A percentile compares a stretch with the other conserved stretches of the same genome.
Conservation (phyloP, 257 asterid species). For the Catharanthus roseus region DNA sequence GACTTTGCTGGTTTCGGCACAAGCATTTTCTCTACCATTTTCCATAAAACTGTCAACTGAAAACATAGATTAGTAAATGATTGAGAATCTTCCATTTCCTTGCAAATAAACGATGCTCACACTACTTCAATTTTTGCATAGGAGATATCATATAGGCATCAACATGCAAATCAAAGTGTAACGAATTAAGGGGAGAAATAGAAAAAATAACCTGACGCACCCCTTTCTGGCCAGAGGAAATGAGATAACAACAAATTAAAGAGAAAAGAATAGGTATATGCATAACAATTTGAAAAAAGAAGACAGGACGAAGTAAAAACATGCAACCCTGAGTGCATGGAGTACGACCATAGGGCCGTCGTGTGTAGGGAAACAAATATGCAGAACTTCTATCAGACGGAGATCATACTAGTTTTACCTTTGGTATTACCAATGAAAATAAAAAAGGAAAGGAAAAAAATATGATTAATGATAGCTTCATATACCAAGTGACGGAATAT, state of each 20-base stretch:
- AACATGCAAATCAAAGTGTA: background rate
- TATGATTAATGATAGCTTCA: background rate
- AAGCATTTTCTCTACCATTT: conserved; percentile 73
- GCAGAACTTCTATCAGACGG: background rate
- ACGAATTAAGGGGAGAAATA: background rate
- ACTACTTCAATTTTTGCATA: background rate
- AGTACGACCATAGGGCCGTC: background rate
- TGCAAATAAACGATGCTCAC: background rate
- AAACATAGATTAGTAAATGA: conserved; percentile 57
- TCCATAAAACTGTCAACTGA: conserved; percentile 96
- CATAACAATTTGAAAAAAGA: background rate
- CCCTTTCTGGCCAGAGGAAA: background rate
- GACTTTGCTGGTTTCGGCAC: conserved; percentile 53
- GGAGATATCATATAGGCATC: background rate
- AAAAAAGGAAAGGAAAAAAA: background rate
- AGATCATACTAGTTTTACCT: background rate
- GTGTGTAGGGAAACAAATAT: background rate
- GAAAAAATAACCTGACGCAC: background rate
- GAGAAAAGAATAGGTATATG: background rate
- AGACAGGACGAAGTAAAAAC: background rate
- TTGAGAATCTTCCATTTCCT: conserved; percentile 25
- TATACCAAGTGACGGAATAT: background rate
- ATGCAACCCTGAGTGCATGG: background rate
- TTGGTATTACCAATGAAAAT: background rate
- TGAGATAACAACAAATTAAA: too few relatives aligned